Base-by-base conservation (phyloP, 768 basidiomycete species). In the Mycena galopus region DNA sequence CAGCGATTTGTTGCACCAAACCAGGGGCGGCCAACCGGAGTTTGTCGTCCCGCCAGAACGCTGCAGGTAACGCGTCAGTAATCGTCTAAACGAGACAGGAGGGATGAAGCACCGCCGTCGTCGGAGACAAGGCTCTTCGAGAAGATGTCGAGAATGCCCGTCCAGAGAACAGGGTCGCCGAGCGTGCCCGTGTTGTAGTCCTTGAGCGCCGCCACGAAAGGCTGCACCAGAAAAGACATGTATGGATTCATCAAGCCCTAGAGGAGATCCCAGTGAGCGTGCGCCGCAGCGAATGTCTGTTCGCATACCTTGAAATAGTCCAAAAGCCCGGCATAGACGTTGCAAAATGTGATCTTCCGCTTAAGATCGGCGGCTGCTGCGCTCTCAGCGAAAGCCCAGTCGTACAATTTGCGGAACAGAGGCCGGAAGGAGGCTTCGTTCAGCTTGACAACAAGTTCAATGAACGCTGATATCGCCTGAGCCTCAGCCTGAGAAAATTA, bases 361-460 rank as follows among this genome's bases (percentile, higher is more conserved):
- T 86, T 83, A 10, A 83, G 79, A 19, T 82, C 82, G 69, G 72
- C 80, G 84, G 53, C 80, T 84, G 44, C 23, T 63, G 37, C 81
- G 29, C 78, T 77, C 32, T 87, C 88, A 68, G 87, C 88, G 77
- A 96, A 96, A 0, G 96, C 96, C 98, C 98, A 99, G 79, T 99
- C 98, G 77, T 95, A 96, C 68, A 97, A 81, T 65, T 92, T 91
- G 65, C 96, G 91, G 88, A 98, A 97, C 19, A 98, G 84, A 0
- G 97, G 96, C 73, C 91, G 89, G 90, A 99, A 99, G 0, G 93
- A 88, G 0, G 90, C 90, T 76, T 99, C 98, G 78, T 97, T 98
- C 64, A 99, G 86, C 81, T 98, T 98, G 65, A 95, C 90, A 14
- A 96, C 94, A 11, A 98, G 84, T 80, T 97, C 95, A 14, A 92